phyloP scores from a whole-genome alignment of 441 rosid species.

The Capsella rubella region DNA sequence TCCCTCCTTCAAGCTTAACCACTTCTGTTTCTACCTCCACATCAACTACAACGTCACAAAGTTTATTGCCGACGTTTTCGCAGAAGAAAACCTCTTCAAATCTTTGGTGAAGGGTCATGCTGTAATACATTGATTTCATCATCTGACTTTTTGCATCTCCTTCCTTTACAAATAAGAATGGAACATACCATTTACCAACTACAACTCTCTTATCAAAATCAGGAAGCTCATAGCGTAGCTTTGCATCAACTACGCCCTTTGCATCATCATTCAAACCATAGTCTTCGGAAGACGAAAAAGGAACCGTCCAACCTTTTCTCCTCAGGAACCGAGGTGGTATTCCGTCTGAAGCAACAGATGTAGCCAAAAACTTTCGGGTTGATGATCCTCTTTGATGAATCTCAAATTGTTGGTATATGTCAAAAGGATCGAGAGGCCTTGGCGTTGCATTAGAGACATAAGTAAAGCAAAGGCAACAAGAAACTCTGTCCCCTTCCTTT shows the following conservation, averaged over 20 bases:
- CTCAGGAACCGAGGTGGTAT: constrained; percentile 61
- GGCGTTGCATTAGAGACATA: constrained; percentile 47
- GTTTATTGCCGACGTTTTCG: constrained; percentile 32
- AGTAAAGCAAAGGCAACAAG: constrained; percentile 53
- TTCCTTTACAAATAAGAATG: constrained; percentile 67
- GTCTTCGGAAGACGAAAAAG: constrained; percentile 44
- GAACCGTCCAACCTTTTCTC: constrained; percentile 59
- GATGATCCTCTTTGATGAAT: constrained; percentile 39
- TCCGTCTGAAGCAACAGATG: constrained; percentile 57
- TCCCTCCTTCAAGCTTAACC: constrained; percentile 43
- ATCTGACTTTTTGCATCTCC: constrained; percentile 51
- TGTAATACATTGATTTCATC: constrained; percentile 52
- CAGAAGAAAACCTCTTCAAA: constrained; percentile 54
- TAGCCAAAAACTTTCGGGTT: constrained; percentile 44
- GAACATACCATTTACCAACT: constrained; percentile 74
- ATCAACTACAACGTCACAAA: constrained; percentile 34
- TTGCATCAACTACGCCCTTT: constrained; percentile 50
- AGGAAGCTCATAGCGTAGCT: constrained; percentile 54
- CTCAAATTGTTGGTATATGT: constrained; percentile 59
- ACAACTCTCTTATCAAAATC: constrained; percentile 34
- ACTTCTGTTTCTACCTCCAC: constrained; percentile 42
- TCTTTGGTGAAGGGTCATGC: constrained; percentile 62
- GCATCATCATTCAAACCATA: constrained; percentile 57
- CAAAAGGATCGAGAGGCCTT: constrained; percentile 45
- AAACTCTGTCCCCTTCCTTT: constrained; percentile 54